Conservation (phyloP, 176 grass and related monocot genomes). For the Stipa capillata region DNA sequence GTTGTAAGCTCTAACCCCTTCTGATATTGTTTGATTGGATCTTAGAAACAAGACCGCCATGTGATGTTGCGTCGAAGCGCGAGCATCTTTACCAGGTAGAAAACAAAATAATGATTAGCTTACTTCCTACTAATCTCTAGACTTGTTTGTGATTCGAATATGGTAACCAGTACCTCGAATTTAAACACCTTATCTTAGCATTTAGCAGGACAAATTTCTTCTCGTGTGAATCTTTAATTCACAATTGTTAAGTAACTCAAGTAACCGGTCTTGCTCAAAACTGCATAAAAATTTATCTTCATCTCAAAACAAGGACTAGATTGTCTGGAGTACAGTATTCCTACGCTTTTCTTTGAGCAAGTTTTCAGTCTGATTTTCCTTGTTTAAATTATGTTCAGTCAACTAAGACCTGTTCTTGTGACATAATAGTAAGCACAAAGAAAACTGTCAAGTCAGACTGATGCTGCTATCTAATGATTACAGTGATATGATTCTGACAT, state of each 20-base stretch:
- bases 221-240: background rate
- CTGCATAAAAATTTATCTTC: background rate
- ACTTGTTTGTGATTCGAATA: background rate
- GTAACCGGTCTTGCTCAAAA: background rate
- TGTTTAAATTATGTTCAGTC: background rate
- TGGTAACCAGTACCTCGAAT: background rate
- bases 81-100: constrained; percentile 79
- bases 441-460: background rate
- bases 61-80: constrained; percentile 54
- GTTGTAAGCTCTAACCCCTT: background rate
- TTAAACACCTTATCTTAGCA: background rate
- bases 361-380: background rate
- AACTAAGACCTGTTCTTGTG: background rate
- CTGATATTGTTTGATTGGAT: constrained; percentile 1
- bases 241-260: background rate
- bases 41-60: constrained; percentile 52
- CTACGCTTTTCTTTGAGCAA: background rate
- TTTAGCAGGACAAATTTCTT: background rate
- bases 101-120: too few species aligned
- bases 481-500: background rate
- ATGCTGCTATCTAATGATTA: background rate
- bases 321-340: background rate
- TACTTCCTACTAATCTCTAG: background rate
- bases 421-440: background rate
- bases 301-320: background rate